These are phyloP conservation scores for Clathrus columnatus DNA, from an alignment of 768 basidiomycete genomes.

Conservation along the genomic window DNA sequence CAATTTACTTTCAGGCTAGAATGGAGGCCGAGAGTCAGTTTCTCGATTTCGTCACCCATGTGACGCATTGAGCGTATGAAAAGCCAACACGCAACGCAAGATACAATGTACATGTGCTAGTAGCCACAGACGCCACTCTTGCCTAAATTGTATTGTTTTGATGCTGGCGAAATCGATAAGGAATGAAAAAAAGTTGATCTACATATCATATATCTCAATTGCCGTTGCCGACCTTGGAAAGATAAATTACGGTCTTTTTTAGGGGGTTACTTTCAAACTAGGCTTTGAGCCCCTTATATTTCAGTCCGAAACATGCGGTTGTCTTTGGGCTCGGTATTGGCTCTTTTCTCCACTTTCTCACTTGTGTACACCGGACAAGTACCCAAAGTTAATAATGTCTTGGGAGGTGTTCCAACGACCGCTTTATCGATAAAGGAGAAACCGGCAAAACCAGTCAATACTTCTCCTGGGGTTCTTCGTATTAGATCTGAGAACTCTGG, in stretches of 20 bases:
- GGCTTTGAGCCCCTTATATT: too few relatives aligned
- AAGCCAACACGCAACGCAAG: not conserved
- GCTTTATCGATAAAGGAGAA: not conserved
- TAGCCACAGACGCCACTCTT: not conserved
- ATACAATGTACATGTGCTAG: too few relatives aligned
- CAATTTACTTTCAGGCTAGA: too few relatives aligned
- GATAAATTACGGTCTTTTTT: too few relatives aligned
- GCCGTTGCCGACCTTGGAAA: too few relatives aligned
- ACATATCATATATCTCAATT: not conserved
- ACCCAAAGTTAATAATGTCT: not conserved
- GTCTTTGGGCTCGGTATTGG: not conserved
- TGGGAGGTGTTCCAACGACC: not conserved
- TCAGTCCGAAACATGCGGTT: not conserved
- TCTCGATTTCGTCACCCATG: too few relatives aligned
- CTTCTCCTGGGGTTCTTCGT: not conserved
- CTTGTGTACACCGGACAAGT: not conserved
- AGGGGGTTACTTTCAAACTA: too few relatives aligned
- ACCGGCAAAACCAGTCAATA: not conserved
- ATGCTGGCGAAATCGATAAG: not conserved
- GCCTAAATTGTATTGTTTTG: not conserved
- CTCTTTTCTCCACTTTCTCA: not conserved
- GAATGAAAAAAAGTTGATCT: not conserved
- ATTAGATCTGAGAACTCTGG: constrained; percentile 42
- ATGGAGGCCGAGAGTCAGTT: too few relatives aligned
- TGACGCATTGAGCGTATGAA: not conserved